These are phyloP conservation scores for Myochromella boudieri DNA, from an alignment of 768 basidiomycete species.

Conservation along the genomic window DNA sequence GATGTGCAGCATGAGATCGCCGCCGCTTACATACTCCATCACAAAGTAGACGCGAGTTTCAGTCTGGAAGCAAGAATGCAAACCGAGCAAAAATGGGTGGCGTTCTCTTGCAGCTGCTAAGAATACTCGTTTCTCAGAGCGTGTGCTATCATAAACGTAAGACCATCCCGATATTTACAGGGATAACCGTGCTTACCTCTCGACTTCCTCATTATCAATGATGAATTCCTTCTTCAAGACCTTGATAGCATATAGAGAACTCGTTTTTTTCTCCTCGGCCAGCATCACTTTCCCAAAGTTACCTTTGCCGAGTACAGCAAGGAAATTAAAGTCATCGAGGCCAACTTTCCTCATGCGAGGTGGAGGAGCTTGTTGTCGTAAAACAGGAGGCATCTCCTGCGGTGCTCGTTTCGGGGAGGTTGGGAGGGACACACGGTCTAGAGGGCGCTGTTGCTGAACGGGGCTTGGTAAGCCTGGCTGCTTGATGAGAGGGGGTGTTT, in stretches of 20 bases:
- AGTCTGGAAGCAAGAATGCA: slow-evolving; percentile 99
- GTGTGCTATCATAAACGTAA: slow-evolving; percentile 61
- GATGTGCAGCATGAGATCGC: slow-evolving; percentile 99
- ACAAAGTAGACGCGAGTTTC: slow-evolving; percentile 99
- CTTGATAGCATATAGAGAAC: slow-evolving; percentile 94
- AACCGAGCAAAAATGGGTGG: slow-evolving; percentile 94
- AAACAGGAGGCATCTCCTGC: slow-evolving; percentile 29
- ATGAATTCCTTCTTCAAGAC: slow-evolving; percentile 99
- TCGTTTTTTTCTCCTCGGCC: slow-evolving; percentile 95
- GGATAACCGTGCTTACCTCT: slow-evolving; percentile 73
- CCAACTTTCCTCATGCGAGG: slow-evolving; percentile 82
- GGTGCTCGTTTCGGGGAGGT: slow-evolving; percentile 26
- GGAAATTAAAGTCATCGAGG: slow-evolving; percentile 97
- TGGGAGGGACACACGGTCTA: slow-evolving; percentile 28
- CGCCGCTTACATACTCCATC: slow-evolving; percentile 99
- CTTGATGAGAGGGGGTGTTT: slow-evolving; percentile 31
- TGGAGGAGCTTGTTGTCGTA: slow-evolving; percentile 35
- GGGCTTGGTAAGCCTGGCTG: slow-evolving; percentile 35
- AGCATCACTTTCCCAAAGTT: slow-evolving; percentile 99
- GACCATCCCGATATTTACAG: slow-evolving; percentile 5
- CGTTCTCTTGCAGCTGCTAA: slow-evolving; percentile 94
- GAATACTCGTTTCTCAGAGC: slow-evolving; percentile 98
- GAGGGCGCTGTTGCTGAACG: slow-evolving; percentile 25
- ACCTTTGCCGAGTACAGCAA: slow-evolving; percentile 97
- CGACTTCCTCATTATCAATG: slow-evolving; percentile 99